These are phyloP conservation scores for Cercospora zeae-maydis DNA, from an alignment of 2,329 filamentous ascomycete genomes.

Conservation along the genomic window DNA sequence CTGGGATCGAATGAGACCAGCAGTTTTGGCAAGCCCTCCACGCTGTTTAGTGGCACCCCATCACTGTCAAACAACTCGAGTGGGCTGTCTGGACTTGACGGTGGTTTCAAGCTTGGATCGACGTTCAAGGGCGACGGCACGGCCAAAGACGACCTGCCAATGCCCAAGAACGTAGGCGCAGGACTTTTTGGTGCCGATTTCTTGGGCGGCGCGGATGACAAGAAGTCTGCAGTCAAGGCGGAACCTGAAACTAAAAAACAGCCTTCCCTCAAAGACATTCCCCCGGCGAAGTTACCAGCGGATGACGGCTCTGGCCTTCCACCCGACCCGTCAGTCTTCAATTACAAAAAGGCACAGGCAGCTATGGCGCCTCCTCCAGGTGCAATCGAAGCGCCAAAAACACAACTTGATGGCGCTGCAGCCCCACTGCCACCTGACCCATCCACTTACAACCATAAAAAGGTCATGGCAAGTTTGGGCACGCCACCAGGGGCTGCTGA, in stretches of 20 bases:
- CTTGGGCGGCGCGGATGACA: slow-evolving; percentile 36
- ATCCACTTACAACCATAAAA: slow-evolving; percentile 20
- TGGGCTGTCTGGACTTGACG: slow-evolving; percentile 33
- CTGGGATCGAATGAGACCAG: slow-evolving; percentile 37
- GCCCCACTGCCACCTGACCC: slow-evolving; percentile 45
- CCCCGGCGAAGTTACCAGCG: slow-evolving; percentile 36
- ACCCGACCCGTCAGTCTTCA: slow-evolving; percentile 37
- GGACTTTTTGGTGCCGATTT: slow-evolving; percentile 33
- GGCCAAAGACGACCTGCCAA: slow-evolving; percentile 57
- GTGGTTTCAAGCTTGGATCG: slow-evolving; percentile 64
- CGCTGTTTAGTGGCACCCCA: slow-evolving; percentile 26
- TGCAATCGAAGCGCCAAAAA: slow-evolving; percentile 29
- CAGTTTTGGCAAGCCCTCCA: slow-evolving; percentile 36
- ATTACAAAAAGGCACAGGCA: slow-evolving; percentile 36
- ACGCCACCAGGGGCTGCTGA: slow-evolving; percentile 41
- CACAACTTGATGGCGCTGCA: slow-evolving; percentile 22
- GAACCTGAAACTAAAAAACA: slow-evolving; percentile 36
- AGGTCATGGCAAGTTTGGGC: slow-evolving; percentile 41
- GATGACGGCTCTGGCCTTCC: slow-evolving; percentile 40
- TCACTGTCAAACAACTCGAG: slow-evolving; percentile 31
- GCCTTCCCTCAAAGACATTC: slow-evolving; percentile 24
- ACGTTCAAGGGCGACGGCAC: slow-evolving; percentile 64
- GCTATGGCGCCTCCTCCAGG: slow-evolving; percentile 45
- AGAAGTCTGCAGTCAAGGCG: slow-evolving; percentile 36
- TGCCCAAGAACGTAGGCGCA: slow-evolving; percentile 38